Evolutionary conservation across 2,329 filamentous ascomycete genomes (phyloP).

Genomic region (Monosporascus sp.): DNA sequence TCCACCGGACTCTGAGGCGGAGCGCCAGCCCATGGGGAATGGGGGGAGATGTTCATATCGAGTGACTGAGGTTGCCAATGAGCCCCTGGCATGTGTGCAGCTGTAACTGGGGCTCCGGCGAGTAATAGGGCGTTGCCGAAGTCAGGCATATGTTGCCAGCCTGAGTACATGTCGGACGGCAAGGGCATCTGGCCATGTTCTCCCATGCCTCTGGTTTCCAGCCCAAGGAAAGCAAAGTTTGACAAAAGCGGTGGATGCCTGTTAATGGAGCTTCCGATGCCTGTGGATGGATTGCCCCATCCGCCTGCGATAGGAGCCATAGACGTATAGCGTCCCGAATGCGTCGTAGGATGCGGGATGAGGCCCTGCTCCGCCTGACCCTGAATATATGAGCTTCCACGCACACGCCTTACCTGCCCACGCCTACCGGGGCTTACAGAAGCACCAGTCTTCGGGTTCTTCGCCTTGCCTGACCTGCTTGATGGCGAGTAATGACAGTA

Average conservation of each 20-base stretch:
- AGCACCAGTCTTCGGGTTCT: conserved; percentile 26
- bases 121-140: conserved; percentile 25
- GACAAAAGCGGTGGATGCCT: conserved; percentile 30
- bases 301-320: conserved; percentile 32
- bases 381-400: conserved; percentile 16
- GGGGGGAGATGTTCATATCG: conserved; percentile 27
- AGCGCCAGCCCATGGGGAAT: conserved; percentile 24
- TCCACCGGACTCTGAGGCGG: conserved; percentile 26
- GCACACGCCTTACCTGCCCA: conserved; percentile 7
- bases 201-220: conserved; percentile 21
- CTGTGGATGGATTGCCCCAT: conserved; percentile 33
- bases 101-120: conserved; percentile 26
- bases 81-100: conserved; percentile 19
- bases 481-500: conserved; percentile 49
- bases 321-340: conserved; percentile 19
- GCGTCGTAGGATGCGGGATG: conserved; percentile 23
- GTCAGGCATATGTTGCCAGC: conserved; percentile 35
- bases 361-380: conserved; percentile 21
- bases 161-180: conserved; percentile 29
- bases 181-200: conserved; percentile 20
- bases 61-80: conserved; percentile 31
- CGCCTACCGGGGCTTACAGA: conserved; percentile 10
- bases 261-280: conserved; percentile 28
- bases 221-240: conserved; percentile 24
- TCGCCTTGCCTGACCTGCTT: conserved; percentile 44